phyloP scores from a whole-genome alignment of 176 grass and related monocot species.

The Oryza punctata region DNA sequence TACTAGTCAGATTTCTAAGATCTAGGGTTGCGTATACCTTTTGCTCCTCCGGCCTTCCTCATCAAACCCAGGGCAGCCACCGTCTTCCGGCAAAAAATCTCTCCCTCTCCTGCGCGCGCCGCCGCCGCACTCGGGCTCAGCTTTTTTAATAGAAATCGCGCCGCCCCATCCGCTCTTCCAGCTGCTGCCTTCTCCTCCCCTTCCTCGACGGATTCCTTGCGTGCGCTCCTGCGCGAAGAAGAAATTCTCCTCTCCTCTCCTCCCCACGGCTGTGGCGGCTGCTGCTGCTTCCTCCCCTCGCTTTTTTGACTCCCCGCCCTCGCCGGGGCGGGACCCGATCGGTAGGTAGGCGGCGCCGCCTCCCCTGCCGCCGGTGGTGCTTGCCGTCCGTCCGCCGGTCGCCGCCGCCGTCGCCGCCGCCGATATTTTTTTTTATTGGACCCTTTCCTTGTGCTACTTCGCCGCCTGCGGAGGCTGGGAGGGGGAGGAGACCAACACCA shows the following conservation, averaged over 20 bases:
- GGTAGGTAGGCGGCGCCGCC: conserved; percentile 40
- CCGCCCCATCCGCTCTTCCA: conserved; percentile 7
- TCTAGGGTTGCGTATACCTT: conserved; percentile 65
- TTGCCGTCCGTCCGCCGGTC: neutral
- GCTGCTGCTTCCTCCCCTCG: neutral
- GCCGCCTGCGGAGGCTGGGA: conserved; percentile 42
- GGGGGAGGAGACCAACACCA: conserved; percentile 47
- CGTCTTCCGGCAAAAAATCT: neutral
- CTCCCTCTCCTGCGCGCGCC: conserved; percentile 4
- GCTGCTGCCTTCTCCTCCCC: neutral
- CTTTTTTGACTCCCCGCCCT: conserved; percentile 31
- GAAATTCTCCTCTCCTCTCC: conserved; percentile 22
- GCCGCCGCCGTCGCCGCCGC: conserved; percentile 34
- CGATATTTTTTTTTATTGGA: conserved; percentile 23
- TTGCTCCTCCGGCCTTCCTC: conserved; percentile 55
- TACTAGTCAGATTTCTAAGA: conserved; percentile 53
- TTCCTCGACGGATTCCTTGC: conserved; percentile 49
- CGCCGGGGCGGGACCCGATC: neutral
- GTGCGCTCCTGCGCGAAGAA: conserved; percentile 36
- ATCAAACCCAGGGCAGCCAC: conserved; percentile 41
- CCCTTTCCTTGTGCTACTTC: conserved; percentile 56
- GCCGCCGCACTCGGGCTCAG: conserved; percentile 14
- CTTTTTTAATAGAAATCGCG: conserved; percentile 21
- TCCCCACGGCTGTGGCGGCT: neutral
- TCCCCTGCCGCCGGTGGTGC: conserved; percentile 14